These are phyloP conservation scores for Cytospora chrysosperma DNA, from an alignment of 2,329 filamentous ascomycete genomes.

Conservation along the genomic window DNA sequence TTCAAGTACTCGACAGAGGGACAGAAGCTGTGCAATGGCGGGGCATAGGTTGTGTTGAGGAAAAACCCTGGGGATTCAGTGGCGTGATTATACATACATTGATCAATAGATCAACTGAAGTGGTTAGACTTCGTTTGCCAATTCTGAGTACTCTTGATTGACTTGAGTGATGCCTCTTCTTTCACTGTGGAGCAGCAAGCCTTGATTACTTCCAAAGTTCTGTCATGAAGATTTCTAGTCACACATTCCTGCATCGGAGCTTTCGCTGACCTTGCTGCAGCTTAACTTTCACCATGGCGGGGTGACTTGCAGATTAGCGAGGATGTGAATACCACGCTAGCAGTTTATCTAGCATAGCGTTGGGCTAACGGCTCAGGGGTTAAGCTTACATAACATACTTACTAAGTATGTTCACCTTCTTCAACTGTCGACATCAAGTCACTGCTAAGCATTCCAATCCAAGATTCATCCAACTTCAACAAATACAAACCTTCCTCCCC, in stretches of 20 bases:
- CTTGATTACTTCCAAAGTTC: not conserved
- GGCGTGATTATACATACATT: slow-evolving; percentile 1
- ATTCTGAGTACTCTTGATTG: not conserved
- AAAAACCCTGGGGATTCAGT: not conserved
- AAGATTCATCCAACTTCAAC: not conserved
- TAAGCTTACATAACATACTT: not conserved
- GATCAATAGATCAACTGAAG: not conserved
- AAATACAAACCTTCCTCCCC: not conserved
- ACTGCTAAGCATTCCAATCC: not conserved
- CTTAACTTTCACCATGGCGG: slow-evolving; percentile 27
- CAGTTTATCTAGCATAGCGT: not conserved
- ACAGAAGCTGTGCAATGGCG: slow-evolving; percentile 5
- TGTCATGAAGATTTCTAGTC: slow-evolving; percentile 28
- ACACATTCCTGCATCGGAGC: slow-evolving; percentile 44
- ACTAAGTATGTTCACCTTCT: not conserved
- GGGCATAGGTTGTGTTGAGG: not conserved
- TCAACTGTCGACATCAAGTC: not conserved
- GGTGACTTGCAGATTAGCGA: slow-evolving; percentile 20
- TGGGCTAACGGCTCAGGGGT: not conserved
- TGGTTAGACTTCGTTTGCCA: not conserved
- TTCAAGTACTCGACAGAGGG: slow-evolving; percentile 14
- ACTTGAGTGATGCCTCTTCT: not conserved
- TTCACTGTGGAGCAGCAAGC: not conserved
- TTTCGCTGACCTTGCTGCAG: slow-evolving; percentile 30
- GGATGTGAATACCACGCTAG: slow-evolving; percentile 9